These are phyloP conservation scores for Helminthosporium solani DNA, from an alignment of 2,329 filamentous ascomycete species.

Conservation along the genomic window DNA sequence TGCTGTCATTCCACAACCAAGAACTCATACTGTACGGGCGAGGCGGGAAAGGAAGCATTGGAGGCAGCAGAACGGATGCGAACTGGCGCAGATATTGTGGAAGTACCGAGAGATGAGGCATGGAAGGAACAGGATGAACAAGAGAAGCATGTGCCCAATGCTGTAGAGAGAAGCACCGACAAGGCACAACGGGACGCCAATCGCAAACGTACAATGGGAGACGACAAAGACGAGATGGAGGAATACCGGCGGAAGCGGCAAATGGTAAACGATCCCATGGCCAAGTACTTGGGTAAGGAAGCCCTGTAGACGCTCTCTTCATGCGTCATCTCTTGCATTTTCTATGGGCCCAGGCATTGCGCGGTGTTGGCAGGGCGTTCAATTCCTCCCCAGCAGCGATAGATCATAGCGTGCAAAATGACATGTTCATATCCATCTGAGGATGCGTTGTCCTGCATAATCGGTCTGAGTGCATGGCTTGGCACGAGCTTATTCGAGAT, in stretches of 20 bases:
- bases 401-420: constrained; percentile 27
- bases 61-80: constrained; percentile 69
- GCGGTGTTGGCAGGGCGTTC: constrained; percentile 26
- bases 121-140: constrained; percentile 45
- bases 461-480: constrained; percentile 26
- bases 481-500: constrained; percentile 18
- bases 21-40: constrained; percentile 96
- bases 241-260: constrained; percentile 76
- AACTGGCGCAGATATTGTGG: constrained; percentile 48
- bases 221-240: constrained; percentile 82
- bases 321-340: background rate
- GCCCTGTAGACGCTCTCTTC: constrained; percentile 44
- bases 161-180: constrained; percentile 42
- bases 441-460: constrained; percentile 40
- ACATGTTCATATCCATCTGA: constrained; percentile 30
- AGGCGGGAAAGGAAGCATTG: constrained; percentile 79
- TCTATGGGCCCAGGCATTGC: constrained; percentile 27
- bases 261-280: constrained; percentile 83
- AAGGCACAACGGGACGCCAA: constrained; percentile 45
- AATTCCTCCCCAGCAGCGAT: too few species aligned
- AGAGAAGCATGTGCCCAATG: constrained; percentile 48
- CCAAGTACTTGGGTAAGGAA: constrained; percentile 71
- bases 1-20: constrained; percentile 93
- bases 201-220: constrained; percentile 74
- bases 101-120: constrained; percentile 44